A percentile compares a stretch with the other conserved stretches of the same genome.
These are phyloP conservation scores for Bipolaris zeicola DNA, from an alignment of 2,329 filamentous ascomycete genomes.

Conservation along the genomic window DNA sequence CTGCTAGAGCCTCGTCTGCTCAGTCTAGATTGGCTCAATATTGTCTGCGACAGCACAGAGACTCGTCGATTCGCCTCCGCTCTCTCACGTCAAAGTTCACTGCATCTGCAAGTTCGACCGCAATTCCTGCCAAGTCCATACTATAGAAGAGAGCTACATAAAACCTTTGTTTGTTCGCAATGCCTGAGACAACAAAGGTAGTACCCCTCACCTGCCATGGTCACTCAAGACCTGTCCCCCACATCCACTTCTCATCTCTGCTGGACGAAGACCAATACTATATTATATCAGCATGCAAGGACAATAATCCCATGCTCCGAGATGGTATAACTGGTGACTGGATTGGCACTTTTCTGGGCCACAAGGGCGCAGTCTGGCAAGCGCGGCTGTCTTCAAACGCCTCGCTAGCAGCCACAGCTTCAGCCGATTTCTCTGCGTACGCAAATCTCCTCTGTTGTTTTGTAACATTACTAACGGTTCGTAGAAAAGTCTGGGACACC, in stretches of 20 bases:
- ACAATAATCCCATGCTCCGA: conserved; percentile 97
- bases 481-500: conserved; percentile 94
- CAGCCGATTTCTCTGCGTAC: conserved; percentile 93
- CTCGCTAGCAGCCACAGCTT: conserved; percentile 85
- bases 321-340: conserved; percentile 82
- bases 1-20: conserved; percentile 1
- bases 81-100: conserved; percentile 17
- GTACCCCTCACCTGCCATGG: conserved; percentile 94
- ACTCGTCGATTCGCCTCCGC: conserved; percentile 7
- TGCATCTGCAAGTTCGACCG: conserved; percentile 12
- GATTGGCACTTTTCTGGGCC: conserved; percentile 95
- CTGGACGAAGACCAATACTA: conserved; percentile 86
- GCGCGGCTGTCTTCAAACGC: conserved; percentile 88
- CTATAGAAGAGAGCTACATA: neutral
- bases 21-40: conserved; percentile 8
- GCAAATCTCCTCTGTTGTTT: conserved; percentile 40
- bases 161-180: conserved; percentile 19
- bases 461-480: conserved; percentile 34
- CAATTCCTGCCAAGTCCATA: neutral
- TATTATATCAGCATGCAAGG: conserved; percentile 92
- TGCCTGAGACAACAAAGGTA: conserved; percentile 60
- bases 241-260: conserved; percentile 85
- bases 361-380: conserved; percentile 98
- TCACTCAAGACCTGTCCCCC: conserved; percentile 88
- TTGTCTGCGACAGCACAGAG: conserved; percentile 12